A percentile compares a stretch with the other conserved stretches of the same genome.
Evolutionary conservation across 495 filamentous ascomycete species (phyloP).

Genomic region (Aspergillus ellipticus): DNA sequence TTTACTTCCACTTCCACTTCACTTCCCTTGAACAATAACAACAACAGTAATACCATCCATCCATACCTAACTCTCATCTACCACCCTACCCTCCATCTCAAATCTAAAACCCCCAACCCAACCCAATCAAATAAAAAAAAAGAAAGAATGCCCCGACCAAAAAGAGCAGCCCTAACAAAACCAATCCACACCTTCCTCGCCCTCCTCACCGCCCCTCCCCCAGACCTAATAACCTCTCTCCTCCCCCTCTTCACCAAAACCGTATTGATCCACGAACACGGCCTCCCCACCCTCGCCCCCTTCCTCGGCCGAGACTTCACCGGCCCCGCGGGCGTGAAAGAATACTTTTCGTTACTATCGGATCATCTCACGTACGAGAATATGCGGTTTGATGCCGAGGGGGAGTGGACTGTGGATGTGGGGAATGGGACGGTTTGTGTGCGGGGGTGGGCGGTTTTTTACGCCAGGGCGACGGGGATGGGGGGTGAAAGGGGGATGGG

Average conservation of each 20-base stretch:
- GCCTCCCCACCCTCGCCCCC: conserved; percentile 55
- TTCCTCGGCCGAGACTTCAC: conserved; percentile 56
- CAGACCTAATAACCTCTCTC: too few relatives aligned
- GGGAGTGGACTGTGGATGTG: conserved; percentile 50
- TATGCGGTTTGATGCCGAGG: conserved; percentile 47
- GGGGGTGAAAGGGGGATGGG: too few relatives aligned
- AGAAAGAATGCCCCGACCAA: conserved; percentile 25
- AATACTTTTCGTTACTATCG: conserved; percentile 47
- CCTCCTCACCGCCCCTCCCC: conserved; percentile 32
- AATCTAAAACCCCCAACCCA: neutral
- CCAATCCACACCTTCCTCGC: conserved; percentile 40
- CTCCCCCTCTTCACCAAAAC: conserved; percentile 47
- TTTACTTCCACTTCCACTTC: neutral
- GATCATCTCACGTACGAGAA: conserved; percentile 38
- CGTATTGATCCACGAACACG: conserved; percentile 50
- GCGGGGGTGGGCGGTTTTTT: conserved; percentile 48
- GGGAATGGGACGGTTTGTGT: conserved; percentile 37
- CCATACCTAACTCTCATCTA: neutral
- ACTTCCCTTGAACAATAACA: neutral
- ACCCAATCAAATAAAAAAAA: neutral
- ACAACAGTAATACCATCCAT: neutral
- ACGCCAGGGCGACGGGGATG: conserved; percentile 45
- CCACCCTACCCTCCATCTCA: neutral
- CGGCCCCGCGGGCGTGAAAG: conserved; percentile 40
- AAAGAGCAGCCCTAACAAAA: conserved; percentile 31